Evolutionary conservation across 164 flowering plant genomes (phyloP).

Genomic region (Hamamelis virginiana): DNA sequence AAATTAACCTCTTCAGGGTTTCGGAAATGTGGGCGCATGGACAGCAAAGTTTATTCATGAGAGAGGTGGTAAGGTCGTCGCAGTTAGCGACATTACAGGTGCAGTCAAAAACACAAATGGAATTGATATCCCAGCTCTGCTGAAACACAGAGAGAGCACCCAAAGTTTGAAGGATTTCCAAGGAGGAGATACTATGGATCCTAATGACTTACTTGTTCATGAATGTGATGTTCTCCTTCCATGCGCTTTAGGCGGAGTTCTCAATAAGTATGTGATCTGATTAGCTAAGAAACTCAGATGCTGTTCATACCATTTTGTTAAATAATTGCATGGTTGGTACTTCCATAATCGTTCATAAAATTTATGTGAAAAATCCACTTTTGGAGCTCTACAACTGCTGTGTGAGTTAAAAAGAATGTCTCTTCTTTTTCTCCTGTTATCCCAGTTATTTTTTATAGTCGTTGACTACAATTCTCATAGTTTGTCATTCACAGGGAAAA

Average conservation of each 20-base stretch:
- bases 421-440: not conserved
- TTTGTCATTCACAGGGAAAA: slow-evolving; percentile 34
- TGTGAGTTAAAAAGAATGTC: too few species aligned
- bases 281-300: not conserved
- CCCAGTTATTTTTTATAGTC: not conserved
- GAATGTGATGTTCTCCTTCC: slow-evolving; percentile 90
- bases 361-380: too few species aligned
- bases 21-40: slow-evolving; percentile 89
- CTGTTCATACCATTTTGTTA: too few species aligned
- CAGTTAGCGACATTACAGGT: slow-evolving; percentile 77
- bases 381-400: too few species aligned
- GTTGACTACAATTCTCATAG: slow-evolving; percentile 24
- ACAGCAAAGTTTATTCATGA: slow-evolving; percentile 68
- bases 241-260: slow-evolving; percentile 85
- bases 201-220: slow-evolving; percentile 58
- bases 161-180: slow-evolving; percentile 45
- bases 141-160: slow-evolving; percentile 53
- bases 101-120: slow-evolving; percentile 62
- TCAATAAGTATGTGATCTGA: slow-evolving; percentile 44
- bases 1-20: slow-evolving; percentile 43
- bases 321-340: too few species aligned
- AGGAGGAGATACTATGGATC: slow-evolving; percentile 63
- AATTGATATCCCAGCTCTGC: slow-evolving; percentile 51
- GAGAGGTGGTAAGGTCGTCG: slow-evolving; percentile 72
- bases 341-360: too few species aligned